These are phyloP conservation scores for Magnolia kwangsiensis DNA, from an alignment of 164 flowering plant species.

Conservation along the genomic window DNA sequence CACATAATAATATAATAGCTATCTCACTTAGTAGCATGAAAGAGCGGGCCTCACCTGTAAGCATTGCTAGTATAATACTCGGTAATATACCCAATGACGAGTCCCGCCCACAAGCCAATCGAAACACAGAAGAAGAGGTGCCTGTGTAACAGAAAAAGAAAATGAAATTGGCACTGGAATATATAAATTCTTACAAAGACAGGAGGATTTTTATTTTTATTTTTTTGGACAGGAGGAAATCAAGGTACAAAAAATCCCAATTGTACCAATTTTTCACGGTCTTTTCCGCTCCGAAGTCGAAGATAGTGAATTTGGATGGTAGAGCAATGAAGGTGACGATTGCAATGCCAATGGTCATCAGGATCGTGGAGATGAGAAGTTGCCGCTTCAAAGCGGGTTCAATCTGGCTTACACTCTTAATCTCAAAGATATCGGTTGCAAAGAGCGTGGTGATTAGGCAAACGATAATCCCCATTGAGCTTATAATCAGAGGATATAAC, in stretches of 20 bases:
- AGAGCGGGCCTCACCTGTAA: constrained; percentile 12
- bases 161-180: background rate
- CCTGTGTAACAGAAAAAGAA: constrained; percentile 7
- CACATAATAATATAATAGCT: no score
- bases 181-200: background rate
- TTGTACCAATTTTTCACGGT: constrained; percentile 47
- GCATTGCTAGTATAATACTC: constrained; percentile 23
- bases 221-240: background rate
- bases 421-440: constrained; percentile 16
- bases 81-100: constrained; percentile 17
- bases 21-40: background rate
- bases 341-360: constrained; percentile 22
- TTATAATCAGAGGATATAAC: constrained; percentile 18
- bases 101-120: constrained; percentile 19
- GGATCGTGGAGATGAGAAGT: constrained; percentile 16
- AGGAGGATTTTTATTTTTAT: no score
- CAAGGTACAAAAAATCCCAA: background rate
- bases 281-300: constrained; percentile 45
- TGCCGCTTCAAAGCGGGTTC: constrained; percentile 18
- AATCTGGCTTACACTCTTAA: constrained; percentile 13
- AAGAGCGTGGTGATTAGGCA: constrained; percentile 19
- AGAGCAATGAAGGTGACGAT: constrained; percentile 15
- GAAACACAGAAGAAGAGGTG: constrained; percentile 23
- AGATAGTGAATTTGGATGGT: constrained; percentile 35
- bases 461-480: constrained; percentile 21